phyloP scores from a whole-genome alignment of 23 red algal genomes.

The Porphyridium purpureum region DNA sequence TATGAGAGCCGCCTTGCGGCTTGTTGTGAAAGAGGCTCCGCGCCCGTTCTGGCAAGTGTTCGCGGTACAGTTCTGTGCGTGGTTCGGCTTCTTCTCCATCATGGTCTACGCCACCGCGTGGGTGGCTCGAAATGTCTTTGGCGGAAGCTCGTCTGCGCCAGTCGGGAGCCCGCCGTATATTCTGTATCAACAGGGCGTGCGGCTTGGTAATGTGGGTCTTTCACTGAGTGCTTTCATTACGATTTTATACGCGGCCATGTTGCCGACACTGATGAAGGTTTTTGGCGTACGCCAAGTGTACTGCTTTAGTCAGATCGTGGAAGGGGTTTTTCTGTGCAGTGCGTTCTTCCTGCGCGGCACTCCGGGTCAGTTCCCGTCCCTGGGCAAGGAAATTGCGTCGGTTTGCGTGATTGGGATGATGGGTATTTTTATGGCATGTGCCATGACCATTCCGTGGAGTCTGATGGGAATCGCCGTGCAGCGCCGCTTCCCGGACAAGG shows the following conservation, averaged over 20 bases:
- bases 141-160: constrained; percentile 24
- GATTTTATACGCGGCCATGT: constrained; percentile 27
- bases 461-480: constrained; percentile 43
- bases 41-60: constrained; percentile 82
- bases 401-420: constrained; percentile 24
- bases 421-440: constrained; percentile 65
- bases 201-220: constrained; percentile 49
- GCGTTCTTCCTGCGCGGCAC: constrained; percentile 22
- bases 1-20: too few species aligned
- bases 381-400: constrained; percentile 10
- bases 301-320: constrained; percentile 50
- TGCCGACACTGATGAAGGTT: constrained; percentile 4
- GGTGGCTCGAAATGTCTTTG: constrained; percentile 62
- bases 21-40: too few species aligned
- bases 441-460: constrained; percentile 75
- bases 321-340: constrained; percentile 22
- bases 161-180: constrained; percentile 3
- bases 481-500: constrained; percentile 14
- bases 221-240: constrained; percentile 35
- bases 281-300: constrained; percentile 29
- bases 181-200: constrained; percentile 71
- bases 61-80: constrained; percentile 64
- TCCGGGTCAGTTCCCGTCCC: constrained; percentile 1
- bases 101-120: constrained; percentile 78
- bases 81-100: constrained; percentile 81